Percentiles rank a stretch among this genome's conserved stretches.
Evolutionary conservation across 2,329 filamentous ascomycete species (phyloP).

Genomic region (Fusarium bulbicola): DNA sequence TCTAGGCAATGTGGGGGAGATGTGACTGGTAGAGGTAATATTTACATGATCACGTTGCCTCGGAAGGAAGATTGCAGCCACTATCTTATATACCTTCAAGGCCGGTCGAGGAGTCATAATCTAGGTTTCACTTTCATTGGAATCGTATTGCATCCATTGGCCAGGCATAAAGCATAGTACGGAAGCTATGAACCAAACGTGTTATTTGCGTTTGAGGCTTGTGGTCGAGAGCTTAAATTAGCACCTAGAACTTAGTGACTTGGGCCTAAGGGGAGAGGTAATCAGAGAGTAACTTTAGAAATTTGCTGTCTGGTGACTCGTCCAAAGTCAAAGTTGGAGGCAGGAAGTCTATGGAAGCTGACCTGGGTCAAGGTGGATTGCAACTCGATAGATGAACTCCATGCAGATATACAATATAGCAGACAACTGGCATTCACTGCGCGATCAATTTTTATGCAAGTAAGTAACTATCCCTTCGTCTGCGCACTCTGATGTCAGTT

Average conservation of each 20-base stretch:
- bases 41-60: neutral
- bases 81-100: neutral
- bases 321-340: neutral
- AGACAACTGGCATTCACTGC: fast-evolving
- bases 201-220: neutral
- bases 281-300: neutral
- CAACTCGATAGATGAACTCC: neutral
- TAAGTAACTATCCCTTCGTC: fast-evolving
- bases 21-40: neutral
- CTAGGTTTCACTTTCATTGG: fast-evolving
- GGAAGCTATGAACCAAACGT: neutral
- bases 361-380: fast-evolving
- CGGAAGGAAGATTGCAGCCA: neutral
- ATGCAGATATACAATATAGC: fast-evolving
- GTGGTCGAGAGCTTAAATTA: neutral
- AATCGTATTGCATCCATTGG: neutral
- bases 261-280: neutral
- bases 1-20: too few species aligned
- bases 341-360: neutral
- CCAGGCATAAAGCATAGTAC: fast-evolving
- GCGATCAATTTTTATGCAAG: fast-evolving
- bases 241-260: fast-evolving
- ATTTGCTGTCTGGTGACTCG: neutral
- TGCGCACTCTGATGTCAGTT: fast-evolving
- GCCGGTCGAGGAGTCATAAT: fast-evolving